phyloP scores from a whole-genome alignment of 768 basidiomycete genomes.

The Crepidotus variabilis region DNA sequence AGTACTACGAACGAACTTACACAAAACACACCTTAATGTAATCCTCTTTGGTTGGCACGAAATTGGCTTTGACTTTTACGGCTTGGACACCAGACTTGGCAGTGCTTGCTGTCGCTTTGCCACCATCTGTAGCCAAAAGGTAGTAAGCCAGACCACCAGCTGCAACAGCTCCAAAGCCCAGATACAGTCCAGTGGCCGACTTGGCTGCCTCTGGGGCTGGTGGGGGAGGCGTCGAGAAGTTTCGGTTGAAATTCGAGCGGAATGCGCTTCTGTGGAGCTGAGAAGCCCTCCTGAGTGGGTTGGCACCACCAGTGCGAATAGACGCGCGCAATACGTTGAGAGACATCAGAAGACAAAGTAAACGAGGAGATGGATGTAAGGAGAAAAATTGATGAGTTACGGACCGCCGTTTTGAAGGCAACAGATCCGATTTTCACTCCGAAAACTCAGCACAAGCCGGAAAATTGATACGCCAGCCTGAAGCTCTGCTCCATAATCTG shows the following conservation, averaged over 20 bases:
- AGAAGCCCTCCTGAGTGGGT: conserved; percentile 40
- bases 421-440: neutral
- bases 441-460: neutral
- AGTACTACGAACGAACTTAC: neutral
- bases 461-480: neutral
- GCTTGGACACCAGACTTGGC: conserved; percentile 60
- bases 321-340: conserved; percentile 50
- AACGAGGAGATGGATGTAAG: conserved; percentile 19
- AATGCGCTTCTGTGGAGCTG: conserved; percentile 21
- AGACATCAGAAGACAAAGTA: conserved; percentile 41
- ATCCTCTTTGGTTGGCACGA: conserved; percentile 76
- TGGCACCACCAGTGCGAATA: conserved; percentile 41
- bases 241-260: conserved; percentile 45
- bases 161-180: conserved; percentile 58
- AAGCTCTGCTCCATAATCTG: neutral
- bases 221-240: conserved; percentile 53
- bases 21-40: conserved; percentile 72
- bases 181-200: conserved; percentile 54
- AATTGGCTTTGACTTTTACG: conserved; percentile 62
- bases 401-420: neutral
- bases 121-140: conserved; percentile 51
- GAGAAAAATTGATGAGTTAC: conserved; percentile 10
- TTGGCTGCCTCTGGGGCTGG: conserved; percentile 39
- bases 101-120: conserved; percentile 48
- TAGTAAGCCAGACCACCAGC: conserved; percentile 61